phyloP scores from a whole-genome alignment of 495 filamentous ascomycete species.

The Articulospora tetracladia region DNA sequence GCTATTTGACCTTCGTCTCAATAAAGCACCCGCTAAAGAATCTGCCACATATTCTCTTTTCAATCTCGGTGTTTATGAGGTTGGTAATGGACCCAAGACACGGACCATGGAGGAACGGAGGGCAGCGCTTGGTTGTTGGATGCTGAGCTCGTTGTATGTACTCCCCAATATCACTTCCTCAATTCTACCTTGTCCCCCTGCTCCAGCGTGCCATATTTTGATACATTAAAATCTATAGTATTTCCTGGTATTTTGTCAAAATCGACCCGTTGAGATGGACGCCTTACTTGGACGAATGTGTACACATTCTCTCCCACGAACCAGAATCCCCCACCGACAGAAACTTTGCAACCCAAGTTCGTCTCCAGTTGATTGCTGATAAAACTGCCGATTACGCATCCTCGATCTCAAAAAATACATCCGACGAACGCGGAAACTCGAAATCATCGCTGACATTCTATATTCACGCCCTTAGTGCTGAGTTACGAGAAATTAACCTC shows the following conservation, averaged over 20 bases:
- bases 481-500: background rate
- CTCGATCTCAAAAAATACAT: background rate
- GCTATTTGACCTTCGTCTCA: constrained; percentile 52
- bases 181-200: background rate
- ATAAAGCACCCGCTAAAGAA: constrained; percentile 30
- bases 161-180: background rate
- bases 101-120: constrained; percentile 50
- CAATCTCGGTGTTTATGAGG: background rate
- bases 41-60: background rate
- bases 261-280: constrained; percentile 49
- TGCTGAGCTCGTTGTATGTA: constrained; percentile 46
- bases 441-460: background rate
- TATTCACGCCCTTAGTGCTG: background rate
- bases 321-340: background rate
- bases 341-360: background rate
- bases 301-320: constrained; percentile 21
- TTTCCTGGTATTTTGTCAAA: constrained; percentile 39
- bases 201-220: background rate
- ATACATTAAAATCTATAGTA: constrained; percentile 23
- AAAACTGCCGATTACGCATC: background rate
- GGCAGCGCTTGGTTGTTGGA: constrained; percentile 49
- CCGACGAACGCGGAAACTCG: background rate
- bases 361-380: background rate
- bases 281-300: constrained; percentile 47
- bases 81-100: constrained; percentile 10